Percentiles rank a stretch among this genome's conserved stretches.
These are phyloP conservation scores for Saprolegnia parasitica DNA, from an alignment of 352 stramenopile genomes.

Conservation along the genomic window DNA sequence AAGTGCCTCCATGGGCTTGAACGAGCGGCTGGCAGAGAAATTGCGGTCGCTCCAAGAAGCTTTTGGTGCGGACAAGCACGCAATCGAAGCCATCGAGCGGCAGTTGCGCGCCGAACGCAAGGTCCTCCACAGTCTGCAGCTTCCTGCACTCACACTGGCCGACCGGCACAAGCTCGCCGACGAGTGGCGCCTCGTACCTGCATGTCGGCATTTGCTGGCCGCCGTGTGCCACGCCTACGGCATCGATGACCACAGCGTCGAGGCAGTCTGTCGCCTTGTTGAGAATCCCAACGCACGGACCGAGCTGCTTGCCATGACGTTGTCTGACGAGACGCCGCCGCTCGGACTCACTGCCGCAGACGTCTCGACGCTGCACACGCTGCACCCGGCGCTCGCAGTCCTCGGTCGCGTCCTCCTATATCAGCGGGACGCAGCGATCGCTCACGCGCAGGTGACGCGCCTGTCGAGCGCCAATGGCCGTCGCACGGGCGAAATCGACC, in stretches of 20 bases:
- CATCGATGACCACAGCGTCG: neutral
- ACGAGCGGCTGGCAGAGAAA: neutral
- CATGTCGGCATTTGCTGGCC: neutral
- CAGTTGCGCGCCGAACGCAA: neutral
- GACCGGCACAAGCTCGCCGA: neutral
- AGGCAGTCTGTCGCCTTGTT: neutral
- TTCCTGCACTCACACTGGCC: neutral
- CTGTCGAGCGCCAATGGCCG: neutral
- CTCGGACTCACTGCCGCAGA: neutral
- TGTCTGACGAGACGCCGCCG: neutral
- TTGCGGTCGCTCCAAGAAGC: neutral
- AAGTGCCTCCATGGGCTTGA: neutral
- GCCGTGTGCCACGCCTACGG: neutral
- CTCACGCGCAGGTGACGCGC: neutral
- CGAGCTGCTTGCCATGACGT: neutral
- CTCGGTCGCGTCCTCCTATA: slow-evolving; percentile 1
- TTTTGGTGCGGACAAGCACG: neutral
- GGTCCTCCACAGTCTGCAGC: neutral
- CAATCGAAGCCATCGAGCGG: neutral
- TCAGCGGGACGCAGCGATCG: neutral
- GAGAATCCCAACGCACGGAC: neutral
- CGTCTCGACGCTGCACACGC: slow-evolving; percentile 10
- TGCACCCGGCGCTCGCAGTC: slow-evolving; percentile 3
- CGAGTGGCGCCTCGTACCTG: neutral
- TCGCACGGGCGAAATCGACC: neutral